Evolutionary conservation across 2,329 filamentous ascomycete species (phyloP).

Genomic region (Beauveria medogensis): DNA sequence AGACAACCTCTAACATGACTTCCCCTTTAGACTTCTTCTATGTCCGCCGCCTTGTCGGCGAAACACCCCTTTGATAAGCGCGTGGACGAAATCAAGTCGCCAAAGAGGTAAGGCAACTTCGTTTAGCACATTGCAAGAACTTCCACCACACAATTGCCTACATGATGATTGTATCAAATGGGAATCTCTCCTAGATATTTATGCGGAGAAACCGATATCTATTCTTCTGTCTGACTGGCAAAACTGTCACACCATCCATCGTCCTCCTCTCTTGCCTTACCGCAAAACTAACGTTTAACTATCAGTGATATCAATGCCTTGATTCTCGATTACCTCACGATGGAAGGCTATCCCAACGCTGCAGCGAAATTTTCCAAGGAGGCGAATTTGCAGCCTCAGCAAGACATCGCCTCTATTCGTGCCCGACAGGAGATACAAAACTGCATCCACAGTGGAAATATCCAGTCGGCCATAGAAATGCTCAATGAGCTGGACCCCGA

Average conservation of each 20-base stretch:
- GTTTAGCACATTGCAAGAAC: background rate
- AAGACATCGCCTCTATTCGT: conserved; percentile 64
- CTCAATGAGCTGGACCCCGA: conserved; percentile 87
- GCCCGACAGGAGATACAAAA: conserved; percentile 76
- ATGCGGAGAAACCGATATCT: conserved; percentile 78
- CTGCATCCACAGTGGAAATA: conserved; percentile 77
- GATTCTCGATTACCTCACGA: conserved; percentile 94
- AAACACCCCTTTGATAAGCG: conserved; percentile 72
- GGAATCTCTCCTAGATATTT: conserved; percentile 99
- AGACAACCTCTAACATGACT: background rate
- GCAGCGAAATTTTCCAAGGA: conserved; percentile 91
- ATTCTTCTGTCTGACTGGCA: conserved; percentile 54
- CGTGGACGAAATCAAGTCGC: conserved; percentile 75
- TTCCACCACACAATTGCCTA: conserved; percentile 17
- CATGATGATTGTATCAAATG: conserved; percentile 91
- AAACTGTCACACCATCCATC: conserved; percentile 6
- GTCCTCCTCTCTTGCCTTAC: background rate
- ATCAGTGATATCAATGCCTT: conserved; percentile 86
- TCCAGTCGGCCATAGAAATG: conserved; percentile 75
- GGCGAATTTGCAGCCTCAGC: conserved; percentile 72
- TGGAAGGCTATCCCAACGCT: conserved; percentile 87
- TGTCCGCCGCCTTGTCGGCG: conserved; percentile 63
- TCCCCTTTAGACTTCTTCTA: conserved; percentile 55
- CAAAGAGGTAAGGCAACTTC: conserved; percentile 66
- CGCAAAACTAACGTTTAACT: conserved; percentile 19